Evolutionary conservation across 2,329 filamentous ascomycete genomes (phyloP), one percentile per base, ranked within the genome.

Genomic region (Fusarium ambrosium): DNA sequence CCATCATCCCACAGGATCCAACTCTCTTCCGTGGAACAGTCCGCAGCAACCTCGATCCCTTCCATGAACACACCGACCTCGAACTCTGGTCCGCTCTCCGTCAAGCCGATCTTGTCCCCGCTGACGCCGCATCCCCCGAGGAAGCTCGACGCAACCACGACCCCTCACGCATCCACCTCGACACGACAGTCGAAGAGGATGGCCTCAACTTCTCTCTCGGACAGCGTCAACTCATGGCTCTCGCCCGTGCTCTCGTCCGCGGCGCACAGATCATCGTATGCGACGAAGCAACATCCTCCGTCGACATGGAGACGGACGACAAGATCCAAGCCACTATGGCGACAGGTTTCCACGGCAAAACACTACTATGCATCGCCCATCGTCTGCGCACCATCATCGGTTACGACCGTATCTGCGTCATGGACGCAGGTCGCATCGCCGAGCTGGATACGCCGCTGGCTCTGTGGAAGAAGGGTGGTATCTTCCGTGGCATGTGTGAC

Each of bases 261-360:
- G 91, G 92, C 51, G 93, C 92, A 1, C 94, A 93, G 77, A 98
- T 98, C 84, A 98, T 98, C 78, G 92, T 99, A 60, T 98, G 96
- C 83, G 97, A 99, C 85, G 97, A 99, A 84, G 97, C 97, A 1
- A 99, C 97, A 0, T 95, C 92, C 2, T 94, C 91, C 0, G 95
- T 98, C 9, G 96, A 98, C 82, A 97, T 98, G 87, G 96, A 98
- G 81, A 98, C 96, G 4, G 97, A 99, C 81, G 93, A 95, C 83
- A 97, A 97, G 88, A 98, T 98, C 81, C 96, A 98, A 83, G 87
- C 87, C 65, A 97, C 95, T 4, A 98, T 98, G 83, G 92, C 94
- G 0, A 88, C 89, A 1, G 95, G 92, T 0, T 98, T 98, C 87
- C 88, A 89, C 64, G 95, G 95, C 69, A 94, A 93, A 86, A 98